Percentiles rank a stretch among this genome's conserved stretches.
These are phyloP conservation scores for Saxophila tyrrhenica DNA, from an alignment of 495 filamentous ascomycete species.

Conservation along the genomic window DNA sequence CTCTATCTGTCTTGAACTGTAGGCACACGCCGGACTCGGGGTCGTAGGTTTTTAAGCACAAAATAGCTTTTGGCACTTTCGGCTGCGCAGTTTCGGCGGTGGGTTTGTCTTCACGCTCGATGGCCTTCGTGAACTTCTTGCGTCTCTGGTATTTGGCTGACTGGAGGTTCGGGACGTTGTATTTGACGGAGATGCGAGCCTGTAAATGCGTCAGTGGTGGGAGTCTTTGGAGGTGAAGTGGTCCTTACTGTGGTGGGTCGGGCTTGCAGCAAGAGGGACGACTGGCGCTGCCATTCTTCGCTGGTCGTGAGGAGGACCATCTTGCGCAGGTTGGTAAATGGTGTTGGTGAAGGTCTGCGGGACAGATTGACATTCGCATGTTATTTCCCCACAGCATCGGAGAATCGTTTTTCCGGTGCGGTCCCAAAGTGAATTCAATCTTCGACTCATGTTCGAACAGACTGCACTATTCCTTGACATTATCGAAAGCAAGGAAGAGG, in stretches of 20 bases:
- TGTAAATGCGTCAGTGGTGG: slow-evolving; percentile 28
- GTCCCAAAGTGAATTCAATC: too few species aligned
- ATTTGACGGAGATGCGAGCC: slow-evolving; percentile 78
- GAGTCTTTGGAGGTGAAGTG: too few species aligned
- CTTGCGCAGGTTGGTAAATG: neutral
- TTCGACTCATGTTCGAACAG: too few species aligned
- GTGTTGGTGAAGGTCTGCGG: neutral
- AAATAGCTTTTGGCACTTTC: slow-evolving; percentile 42
- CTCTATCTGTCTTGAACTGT: slow-evolving; percentile 32
- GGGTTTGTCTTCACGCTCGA: slow-evolving; percentile 11
- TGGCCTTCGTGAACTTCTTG: slow-evolving; percentile 17
- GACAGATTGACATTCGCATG: neutral
- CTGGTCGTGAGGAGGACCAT: slow-evolving; percentile 54
- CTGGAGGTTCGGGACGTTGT: slow-evolving; percentile 49
- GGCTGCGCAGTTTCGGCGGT: slow-evolving; percentile 7
- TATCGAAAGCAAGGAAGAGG: too few species aligned
- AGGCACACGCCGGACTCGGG: slow-evolving; percentile 57
- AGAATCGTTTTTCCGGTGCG: too few species aligned
- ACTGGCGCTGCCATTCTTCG: slow-evolving; percentile 54
- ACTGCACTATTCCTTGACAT: too few species aligned
- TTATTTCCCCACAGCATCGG: too few species aligned
- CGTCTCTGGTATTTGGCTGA: slow-evolving; percentile 26
- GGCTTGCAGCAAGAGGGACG: slow-evolving; percentile 49
- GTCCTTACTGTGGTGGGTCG: slow-evolving; percentile 53
- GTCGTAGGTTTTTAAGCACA: slow-evolving; percentile 85